Evolutionary conservation across 352 stramenopile genomes (phyloP), one percentile per base, ranked within the genome.

Genomic region (Thalassiosira pacifica): DNA sequence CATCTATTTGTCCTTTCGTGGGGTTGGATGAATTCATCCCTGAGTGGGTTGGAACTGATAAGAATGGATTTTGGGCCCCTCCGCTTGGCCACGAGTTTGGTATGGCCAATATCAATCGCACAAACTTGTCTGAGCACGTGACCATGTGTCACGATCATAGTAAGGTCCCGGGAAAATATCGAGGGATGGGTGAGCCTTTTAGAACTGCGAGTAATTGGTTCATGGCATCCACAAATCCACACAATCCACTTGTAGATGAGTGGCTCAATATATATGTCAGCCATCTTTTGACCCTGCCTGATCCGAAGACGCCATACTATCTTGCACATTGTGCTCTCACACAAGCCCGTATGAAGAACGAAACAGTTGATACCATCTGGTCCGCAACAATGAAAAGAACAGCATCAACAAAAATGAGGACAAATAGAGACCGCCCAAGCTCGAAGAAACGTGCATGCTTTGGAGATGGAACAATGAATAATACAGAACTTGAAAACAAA

Each of bases 1-100:
- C 63, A 71, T 71, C 63, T 29, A 34, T 71, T 42, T 71, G 63
- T 71, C 63, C 63, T 32, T 71, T 71, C 1, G 63, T 71, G 2
- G 19, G n/a, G 26, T 57, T 71, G 26, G 63, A 71, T 71, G 4
- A 68, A 68, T 45, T 68, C 32, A 24, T 71, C 24, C 5, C 29
- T 57, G 31, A 34, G 48, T 68, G 31, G 9, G n/a, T 71, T 31
- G 63, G 63, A 10, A 55, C 18, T 3, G 32, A 27, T 24, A 29
- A 29, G 27, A 27, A 71, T 32, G 32, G 31, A 57, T 55, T 71
- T 10, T 71, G 48, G 40, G 63, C 32, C 16, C 29, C 29, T 27
- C 24, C 18, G 10, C 6, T 27, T 9, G 53, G 53, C 53, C 9
- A 8, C 6, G 53, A 27, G 22, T 27, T 61, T 61, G 53, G 57